phyloP scores from a whole-genome alignment of 495 filamentous ascomycete species.

The Lindgomyces ingoldianus region DNA sequence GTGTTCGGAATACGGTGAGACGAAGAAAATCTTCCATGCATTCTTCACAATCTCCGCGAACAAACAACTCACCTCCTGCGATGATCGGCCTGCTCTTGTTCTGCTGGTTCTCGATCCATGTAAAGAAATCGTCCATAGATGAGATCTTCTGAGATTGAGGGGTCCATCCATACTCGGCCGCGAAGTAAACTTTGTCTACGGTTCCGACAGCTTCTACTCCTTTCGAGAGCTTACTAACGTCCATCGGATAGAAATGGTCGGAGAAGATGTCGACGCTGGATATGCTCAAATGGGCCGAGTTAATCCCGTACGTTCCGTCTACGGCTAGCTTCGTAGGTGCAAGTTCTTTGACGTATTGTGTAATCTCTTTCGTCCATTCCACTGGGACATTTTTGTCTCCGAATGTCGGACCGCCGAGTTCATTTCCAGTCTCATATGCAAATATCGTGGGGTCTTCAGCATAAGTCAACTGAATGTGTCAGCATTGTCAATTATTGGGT shows the following conservation, averaged over 20 bases:
- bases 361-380: slow-evolving; percentile 54
- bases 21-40: background rate
- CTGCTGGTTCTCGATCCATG: slow-evolving; percentile 49
- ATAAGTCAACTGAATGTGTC: slow-evolving; percentile 47
- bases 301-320: slow-evolving; percentile 59
- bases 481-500: background rate
- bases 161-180: slow-evolving; percentile 58
- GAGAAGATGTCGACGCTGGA: slow-evolving; percentile 55
- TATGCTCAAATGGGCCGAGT: slow-evolving; percentile 52
- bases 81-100: slow-evolving; percentile 36
- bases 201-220: slow-evolving; percentile 49
- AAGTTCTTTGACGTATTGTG: slow-evolving; percentile 51
- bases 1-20: background rate
- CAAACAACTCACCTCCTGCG: slow-evolving; percentile 47
- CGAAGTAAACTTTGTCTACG: slow-evolving; percentile 52
- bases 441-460: slow-evolving; percentile 60
- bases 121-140: slow-evolving; percentile 48
- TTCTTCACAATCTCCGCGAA: background rate
- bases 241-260: slow-evolving; percentile 57
- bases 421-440: slow-evolving; percentile 59
- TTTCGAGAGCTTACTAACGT: slow-evolving; percentile 47
- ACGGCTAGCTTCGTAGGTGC: slow-evolving; percentile 54
- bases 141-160: slow-evolving; percentile 41
- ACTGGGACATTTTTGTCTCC: slow-evolving; percentile 54
- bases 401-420: slow-evolving; percentile 53